Conservation (phyloP, 2,329 filamentous ascomycete genomes). For the Magnaporthiopsis rhizophila region DNA sequence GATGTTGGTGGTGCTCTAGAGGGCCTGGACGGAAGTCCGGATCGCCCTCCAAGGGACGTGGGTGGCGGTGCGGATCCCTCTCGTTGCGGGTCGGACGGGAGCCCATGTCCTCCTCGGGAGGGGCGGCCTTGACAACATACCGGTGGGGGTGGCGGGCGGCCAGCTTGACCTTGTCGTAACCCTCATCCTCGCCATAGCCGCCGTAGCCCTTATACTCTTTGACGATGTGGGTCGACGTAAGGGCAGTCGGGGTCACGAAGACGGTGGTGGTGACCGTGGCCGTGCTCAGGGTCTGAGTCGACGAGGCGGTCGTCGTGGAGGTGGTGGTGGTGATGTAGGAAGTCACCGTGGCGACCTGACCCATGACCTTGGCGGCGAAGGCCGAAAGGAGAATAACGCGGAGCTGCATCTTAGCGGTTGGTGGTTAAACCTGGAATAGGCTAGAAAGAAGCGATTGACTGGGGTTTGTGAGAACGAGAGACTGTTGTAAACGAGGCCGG, state of each 20-base stretch:
- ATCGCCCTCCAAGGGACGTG: too few relatives aligned
- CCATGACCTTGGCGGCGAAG: background rate
- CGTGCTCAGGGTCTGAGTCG: background rate
- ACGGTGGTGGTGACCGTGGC: conserved; percentile 5
- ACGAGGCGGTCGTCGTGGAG: background rate
- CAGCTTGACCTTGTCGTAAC: background rate
- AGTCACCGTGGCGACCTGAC: conserved; percentile 2
- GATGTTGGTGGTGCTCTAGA: background rate
- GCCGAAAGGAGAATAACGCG: background rate
- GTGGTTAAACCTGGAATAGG: background rate
- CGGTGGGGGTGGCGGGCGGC: background rate
- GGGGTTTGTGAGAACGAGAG: background rate
- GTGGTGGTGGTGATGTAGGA: conserved; percentile 1
- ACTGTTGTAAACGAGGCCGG: background rate
- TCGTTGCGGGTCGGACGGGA: too few relatives aligned
- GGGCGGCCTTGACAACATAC: background rate
- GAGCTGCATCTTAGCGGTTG: background rate
- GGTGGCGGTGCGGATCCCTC: too few relatives aligned
- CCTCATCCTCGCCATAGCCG: conserved; percentile 5
- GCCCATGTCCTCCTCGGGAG: too few relatives aligned
- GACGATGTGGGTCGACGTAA: conserved; percentile 6
- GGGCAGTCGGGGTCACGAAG: background rate
- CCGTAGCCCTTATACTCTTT: conserved; percentile 1
- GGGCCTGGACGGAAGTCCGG: background rate
- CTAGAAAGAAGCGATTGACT: background rate